These are phyloP conservation scores for Avena sativa DNA, from an alignment of 176 grass and related monocot species.

Conservation along the genomic window DNA sequence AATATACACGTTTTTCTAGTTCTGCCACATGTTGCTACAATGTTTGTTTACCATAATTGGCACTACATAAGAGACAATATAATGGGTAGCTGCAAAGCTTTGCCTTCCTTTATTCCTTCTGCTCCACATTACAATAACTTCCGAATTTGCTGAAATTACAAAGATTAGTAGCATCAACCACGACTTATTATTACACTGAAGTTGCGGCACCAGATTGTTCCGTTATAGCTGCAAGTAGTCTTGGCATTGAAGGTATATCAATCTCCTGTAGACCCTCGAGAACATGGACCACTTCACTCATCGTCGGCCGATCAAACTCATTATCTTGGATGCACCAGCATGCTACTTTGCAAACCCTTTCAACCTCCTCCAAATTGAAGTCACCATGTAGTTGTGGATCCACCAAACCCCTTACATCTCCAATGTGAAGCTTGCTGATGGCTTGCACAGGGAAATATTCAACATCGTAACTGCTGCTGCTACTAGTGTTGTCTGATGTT, in stretches of 20 bases:
- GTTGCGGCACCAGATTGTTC: background rate
- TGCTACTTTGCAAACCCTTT: conserved; percentile 12
- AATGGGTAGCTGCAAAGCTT: background rate
- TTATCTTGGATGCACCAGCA: conserved; percentile 11
- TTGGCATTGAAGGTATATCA: background rate
- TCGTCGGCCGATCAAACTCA: conserved; percentile 9
- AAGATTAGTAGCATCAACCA: background rate
- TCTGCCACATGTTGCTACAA: background rate
- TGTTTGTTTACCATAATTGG: conserved; percentile 4
- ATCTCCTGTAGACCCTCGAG: background rate
- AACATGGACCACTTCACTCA: conserved; percentile 3
- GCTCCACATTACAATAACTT: background rate
- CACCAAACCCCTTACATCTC: background rate
- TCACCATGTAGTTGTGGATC: conserved; percentile 12
- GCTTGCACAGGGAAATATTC: conserved; percentile 17
- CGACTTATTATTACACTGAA: background rate
- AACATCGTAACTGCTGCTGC: background rate
- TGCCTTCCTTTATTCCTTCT: background rate
- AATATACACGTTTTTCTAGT: background rate
- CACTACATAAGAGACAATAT: background rate
- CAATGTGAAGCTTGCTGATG: background rate
- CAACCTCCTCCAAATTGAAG: conserved; percentile 2
- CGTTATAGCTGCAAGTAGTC: background rate
- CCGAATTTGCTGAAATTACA: background rate
- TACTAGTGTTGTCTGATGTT: background rate